phyloP scores from a whole-genome alignment of 2,329 filamentous ascomycete species.

The Sporothrix schenckii region DNA sequence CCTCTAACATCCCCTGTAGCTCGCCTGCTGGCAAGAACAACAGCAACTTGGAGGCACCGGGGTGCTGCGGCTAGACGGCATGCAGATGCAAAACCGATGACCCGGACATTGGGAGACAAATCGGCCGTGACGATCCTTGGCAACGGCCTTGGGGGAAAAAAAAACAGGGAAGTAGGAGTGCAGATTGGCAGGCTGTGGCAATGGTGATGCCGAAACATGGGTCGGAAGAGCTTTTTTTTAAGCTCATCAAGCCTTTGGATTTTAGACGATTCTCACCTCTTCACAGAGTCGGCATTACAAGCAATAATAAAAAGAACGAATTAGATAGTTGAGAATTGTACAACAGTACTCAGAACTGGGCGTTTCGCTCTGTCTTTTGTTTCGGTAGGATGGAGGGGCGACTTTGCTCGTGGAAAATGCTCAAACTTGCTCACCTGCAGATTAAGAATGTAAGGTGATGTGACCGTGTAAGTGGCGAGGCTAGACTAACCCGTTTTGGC shows the following conservation, averaged over 20 bases:
- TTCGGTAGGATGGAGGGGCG: too few relatives aligned
- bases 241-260: not conserved
- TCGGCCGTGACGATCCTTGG: not conserved
- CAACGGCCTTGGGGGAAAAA: too few relatives aligned
- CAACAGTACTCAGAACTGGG: too few relatives aligned
- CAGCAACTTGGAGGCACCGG: not conserved
- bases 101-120: not conserved
- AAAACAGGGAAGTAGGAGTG: too few relatives aligned
- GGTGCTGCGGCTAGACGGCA: not conserved
- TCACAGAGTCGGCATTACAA: not conserved
- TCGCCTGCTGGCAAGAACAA: not conserved
- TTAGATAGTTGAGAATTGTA: too few relatives aligned
- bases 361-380: not conserved
- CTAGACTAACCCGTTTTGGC: not conserved
- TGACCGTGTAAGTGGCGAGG: not conserved
- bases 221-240: too few relatives aligned
- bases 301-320: too few relatives aligned
- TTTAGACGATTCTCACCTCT: not conserved
- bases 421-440: constrained; percentile 26
- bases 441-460: too few relatives aligned
- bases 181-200: too few relatives aligned
- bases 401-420: not conserved
- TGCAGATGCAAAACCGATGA: not conserved
- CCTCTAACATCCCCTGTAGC: not conserved
- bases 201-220: too few relatives aligned